Evolutionary conservation across 768 basidiomycete species (phyloP), one percentile per base, ranked within the genome.

Genomic region (Pleurotus giganteus): DNA sequence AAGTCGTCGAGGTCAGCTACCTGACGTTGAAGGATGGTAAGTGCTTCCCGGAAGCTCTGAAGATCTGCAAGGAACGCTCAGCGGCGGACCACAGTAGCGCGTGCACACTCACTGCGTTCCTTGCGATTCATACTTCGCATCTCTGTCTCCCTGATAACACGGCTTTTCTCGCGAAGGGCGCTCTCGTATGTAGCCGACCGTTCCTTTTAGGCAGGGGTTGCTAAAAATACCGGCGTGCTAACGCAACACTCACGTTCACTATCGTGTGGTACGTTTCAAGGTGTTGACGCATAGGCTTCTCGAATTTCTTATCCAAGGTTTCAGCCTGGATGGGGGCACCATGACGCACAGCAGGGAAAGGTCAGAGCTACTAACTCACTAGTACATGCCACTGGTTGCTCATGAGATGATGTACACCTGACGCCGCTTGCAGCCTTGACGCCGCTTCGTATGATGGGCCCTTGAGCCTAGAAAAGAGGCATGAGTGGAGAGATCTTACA

Each of bases 361-460:
- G 4, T 0, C 53, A 15, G 32, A 32, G 54, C 50, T 31, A 9
- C 36, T 52, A 41, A 77, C 85, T 57, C 58, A 93, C 92, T 66
- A 98, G 74, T 55, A 98, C 84, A 68, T 94, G 91, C 82, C 91
- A 94, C 60, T 95, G 91, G 66, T 95, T 96, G 47, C 88, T 86
- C 61, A 96, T 86, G 60, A 98, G 81, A 68, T 95, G 90, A 68
- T 96, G 92, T 41, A 98, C 72, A 4, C 95, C 94, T 17, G 89
- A 86, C 24, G 90, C 85, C 26, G 91, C 93, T 64, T 93, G 90
- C 42, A 96, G 73, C 56, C 90, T 80, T 21, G 89, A 88, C 9
- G 89, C 89, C 23, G 89, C 74, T 65, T 93, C 90, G 64, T 91
- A 90, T 28, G 80, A 77, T 19, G 89, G 88, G 4, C 91, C 89